phyloP scores from a whole-genome alignment of 768 basidiomycete genomes.

The Macrolepiota dolichaula region DNA sequence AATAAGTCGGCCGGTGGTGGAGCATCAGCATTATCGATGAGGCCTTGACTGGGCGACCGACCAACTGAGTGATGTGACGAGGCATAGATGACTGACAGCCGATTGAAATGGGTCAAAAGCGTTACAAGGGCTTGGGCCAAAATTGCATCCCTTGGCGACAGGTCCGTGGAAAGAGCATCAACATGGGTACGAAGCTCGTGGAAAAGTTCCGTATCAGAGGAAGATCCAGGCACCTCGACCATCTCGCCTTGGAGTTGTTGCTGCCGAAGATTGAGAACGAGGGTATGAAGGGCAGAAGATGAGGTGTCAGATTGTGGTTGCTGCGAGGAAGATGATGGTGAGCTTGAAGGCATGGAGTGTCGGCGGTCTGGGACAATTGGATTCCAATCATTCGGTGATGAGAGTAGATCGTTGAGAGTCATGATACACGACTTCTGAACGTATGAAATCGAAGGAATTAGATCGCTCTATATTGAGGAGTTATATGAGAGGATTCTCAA shows the following conservation, averaged over 20 bases:
- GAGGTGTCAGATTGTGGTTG: slow-evolving; percentile 30
- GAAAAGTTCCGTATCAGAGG: slow-evolving; percentile 50
- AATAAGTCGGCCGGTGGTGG: slow-evolving; percentile 42
- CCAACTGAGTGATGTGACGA: slow-evolving; percentile 14
- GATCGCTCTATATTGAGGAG: slow-evolving; percentile 41
- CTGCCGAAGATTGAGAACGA: slow-evolving; percentile 60
- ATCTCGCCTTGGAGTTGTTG: slow-evolving; percentile 40
- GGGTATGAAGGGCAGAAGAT: slow-evolving; percentile 56
- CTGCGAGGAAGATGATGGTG: slow-evolving; percentile 28
- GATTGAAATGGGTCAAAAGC: slow-evolving; percentile 65
- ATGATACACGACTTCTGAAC: slow-evolving; percentile 75
- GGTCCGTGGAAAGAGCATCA: slow-evolving; percentile 38
- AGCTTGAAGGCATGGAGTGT: slow-evolving; percentile 54
- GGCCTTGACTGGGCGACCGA: slow-evolving; percentile 11
- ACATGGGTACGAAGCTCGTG: slow-evolving; percentile 58
- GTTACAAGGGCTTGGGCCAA: slow-evolving; percentile 69
- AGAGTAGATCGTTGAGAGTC: slow-evolving; percentile 69
- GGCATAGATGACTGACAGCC: slow-evolving; percentile 47
- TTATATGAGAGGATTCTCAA: slow-evolving; percentile 5
- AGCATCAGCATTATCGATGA: slow-evolving; percentile 15
- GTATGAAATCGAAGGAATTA: slow-evolving; percentile 68
- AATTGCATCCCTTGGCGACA: slow-evolving; percentile 49
- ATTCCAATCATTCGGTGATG: slow-evolving; percentile 44
- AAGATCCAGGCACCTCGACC: slow-evolving; percentile 38
- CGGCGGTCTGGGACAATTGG: slow-evolving; percentile 58